Evolutionary conservation across 257 asterid genomes (phyloP).

Genomic region (Jaltomata sinuosa): DNA sequence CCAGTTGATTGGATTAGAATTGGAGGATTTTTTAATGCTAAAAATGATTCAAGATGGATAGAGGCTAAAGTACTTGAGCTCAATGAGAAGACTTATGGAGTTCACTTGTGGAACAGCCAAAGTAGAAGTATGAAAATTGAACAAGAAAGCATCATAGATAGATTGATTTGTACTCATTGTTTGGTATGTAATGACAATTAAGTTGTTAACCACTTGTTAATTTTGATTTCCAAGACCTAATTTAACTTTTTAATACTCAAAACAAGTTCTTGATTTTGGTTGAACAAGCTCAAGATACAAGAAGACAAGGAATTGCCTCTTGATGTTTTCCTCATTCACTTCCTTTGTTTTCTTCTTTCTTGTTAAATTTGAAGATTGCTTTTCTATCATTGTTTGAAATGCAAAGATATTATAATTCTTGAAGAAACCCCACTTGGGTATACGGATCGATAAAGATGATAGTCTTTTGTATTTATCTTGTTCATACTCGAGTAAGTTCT

Average conservation of each 20-base stretch:
- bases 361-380: neutral
- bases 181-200: slow-evolving; percentile 26
- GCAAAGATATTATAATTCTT: neutral
- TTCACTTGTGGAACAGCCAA: slow-evolving; percentile 68
- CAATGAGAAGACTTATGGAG: slow-evolving; percentile 31
- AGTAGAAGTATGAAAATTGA: slow-evolving; percentile 40
- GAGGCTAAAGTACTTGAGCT: slow-evolving; percentile 31
- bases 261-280: neutral
- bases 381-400: neutral
- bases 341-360: neutral
- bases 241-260: neutral
- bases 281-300: neutral
- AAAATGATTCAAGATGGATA: slow-evolving; percentile 27
- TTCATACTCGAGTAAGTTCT: neutral
- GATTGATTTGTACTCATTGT: slow-evolving; percentile 46
- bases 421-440: neutral
- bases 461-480: too few species aligned
- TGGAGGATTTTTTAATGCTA: slow-evolving; percentile 18
- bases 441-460: too few species aligned
- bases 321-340: neutral
- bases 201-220: neutral
- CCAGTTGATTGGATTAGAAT: slow-evolving; percentile 58
- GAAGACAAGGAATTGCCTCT: neutral
- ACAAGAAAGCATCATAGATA: slow-evolving; percentile 52
- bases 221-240: neutral